Percentiles rank a stretch among this genome's conserved stretches.
These are phyloP conservation scores for Rhynchospora tenuis DNA, from an alignment of 176 grass and related monocot genomes.

Conservation along the genomic window DNA sequence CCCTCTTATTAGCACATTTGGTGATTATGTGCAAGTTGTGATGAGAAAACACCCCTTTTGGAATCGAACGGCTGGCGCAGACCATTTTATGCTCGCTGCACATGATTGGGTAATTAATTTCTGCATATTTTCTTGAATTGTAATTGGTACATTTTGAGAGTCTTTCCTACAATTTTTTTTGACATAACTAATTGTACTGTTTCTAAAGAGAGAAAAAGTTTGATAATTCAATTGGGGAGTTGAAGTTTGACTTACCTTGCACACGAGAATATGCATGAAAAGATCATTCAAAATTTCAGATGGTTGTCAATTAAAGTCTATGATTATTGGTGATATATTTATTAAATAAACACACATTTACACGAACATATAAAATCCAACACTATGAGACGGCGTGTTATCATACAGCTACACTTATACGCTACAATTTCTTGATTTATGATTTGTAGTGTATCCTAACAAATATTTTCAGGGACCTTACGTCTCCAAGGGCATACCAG, in stretches of 20 bases:
- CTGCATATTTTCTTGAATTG: not conserved
- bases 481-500: constrained; percentile 35
- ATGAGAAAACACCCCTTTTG: constrained; percentile 52
- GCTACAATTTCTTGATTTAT: not conserved
- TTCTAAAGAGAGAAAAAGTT: not conserved
- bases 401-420: not conserved
- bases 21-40: constrained; percentile 61
- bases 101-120: constrained; percentile 57
- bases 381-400: not conserved
- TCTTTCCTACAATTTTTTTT: not conserved
- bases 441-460: not conserved
- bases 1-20: constrained; percentile 30
- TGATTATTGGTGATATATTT: not conserved
- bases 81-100: constrained; percentile 90
- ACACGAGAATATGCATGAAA: not conserved
- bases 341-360: not conserved
- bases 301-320: not conserved
- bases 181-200: not conserved
- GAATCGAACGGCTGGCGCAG: constrained; percentile 60
- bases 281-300: not conserved
- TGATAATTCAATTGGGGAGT: not conserved
- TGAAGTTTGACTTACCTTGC: too few relatives aligned
- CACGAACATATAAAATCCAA: not conserved
- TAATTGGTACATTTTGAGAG: not conserved
- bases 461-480: constrained; percentile 29